Evolutionary conservation across 345 rosid species (phyloP).

Genomic region (Syzygium aqueum): DNA sequence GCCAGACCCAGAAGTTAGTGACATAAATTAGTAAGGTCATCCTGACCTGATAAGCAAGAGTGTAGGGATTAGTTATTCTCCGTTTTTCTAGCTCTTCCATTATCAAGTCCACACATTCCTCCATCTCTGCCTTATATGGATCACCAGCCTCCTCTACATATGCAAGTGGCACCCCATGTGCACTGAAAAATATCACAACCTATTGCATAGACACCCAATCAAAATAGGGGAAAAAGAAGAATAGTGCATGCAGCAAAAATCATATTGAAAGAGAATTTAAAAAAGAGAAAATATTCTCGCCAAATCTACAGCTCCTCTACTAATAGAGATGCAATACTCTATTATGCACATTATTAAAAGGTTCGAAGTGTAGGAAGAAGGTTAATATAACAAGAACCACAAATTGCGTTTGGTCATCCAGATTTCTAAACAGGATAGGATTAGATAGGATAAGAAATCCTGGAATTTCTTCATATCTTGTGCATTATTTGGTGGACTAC

Average conservation of each 20-base stretch:
- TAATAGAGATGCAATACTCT: not conserved
- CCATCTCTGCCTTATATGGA: slow-evolving; percentile 99
- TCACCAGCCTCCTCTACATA: slow-evolving; percentile 99
- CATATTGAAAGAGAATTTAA: not conserved
- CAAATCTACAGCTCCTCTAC: not conserved
- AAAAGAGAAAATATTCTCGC: not conserved
- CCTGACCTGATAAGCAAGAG: slow-evolving; percentile 95
- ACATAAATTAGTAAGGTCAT: not conserved
- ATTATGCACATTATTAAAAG: not conserved
- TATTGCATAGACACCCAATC: slow-evolving; percentile 18
- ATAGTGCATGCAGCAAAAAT: not conserved
- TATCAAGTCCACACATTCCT: slow-evolving; percentile 92
- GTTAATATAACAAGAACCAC: not conserved
- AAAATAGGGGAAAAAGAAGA: not conserved
- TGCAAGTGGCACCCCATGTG: slow-evolving; percentile 99
- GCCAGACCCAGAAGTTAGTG: not conserved
- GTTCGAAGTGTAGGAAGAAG: not conserved
- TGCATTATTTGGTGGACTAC: too few relatives aligned
- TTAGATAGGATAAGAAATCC: too few relatives aligned
- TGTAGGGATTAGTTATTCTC: slow-evolving; percentile 55
- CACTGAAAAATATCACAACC: slow-evolving; percentile 98
- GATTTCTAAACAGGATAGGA: too few relatives aligned
- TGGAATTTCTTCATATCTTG: too few relatives aligned
- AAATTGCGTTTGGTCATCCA: too few relatives aligned
- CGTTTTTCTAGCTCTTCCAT: slow-evolving; percentile 94